Conservation (phyloP, 148 eudicot genomes). For the Persicaria tinctoria region DNA sequence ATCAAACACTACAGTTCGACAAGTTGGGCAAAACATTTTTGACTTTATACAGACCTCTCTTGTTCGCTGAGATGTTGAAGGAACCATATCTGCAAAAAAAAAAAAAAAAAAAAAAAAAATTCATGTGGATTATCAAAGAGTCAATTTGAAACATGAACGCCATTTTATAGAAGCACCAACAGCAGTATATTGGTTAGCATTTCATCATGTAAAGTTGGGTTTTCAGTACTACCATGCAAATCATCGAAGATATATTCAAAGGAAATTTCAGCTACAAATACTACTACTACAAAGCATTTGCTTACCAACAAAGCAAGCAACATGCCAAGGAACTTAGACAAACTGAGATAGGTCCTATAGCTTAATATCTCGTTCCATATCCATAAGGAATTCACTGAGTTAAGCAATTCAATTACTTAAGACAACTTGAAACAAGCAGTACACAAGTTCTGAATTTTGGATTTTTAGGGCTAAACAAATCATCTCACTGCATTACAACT, state of each 20-base stretch:
- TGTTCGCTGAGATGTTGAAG: slow-evolving; percentile 31
- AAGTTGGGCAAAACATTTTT: background rate
- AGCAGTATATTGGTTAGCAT: background rate
- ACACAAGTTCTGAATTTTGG: background rate
- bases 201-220: background rate
- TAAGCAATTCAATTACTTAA: background rate
- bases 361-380: background rate
- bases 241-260: background rate
- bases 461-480: background rate
- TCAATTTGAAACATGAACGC: background rate
- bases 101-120: background rate
- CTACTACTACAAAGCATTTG: too few relatives aligned
- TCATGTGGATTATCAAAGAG: background rate
- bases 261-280: background rate
- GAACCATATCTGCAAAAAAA: slow-evolving; percentile 49
- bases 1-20: background rate
- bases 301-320: too few relatives aligned
- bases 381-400: background rate
- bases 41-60: slow-evolving; percentile 45
- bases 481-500: background rate
- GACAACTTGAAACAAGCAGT: background rate
- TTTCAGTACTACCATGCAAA: background rate
- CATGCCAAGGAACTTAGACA: too few relatives aligned
- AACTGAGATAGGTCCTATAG: background rate
- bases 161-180: background rate